Evolutionary conservation across 2,329 filamentous ascomycete genomes (phyloP).

Genomic region (Fusarium duplospermum): DNA sequence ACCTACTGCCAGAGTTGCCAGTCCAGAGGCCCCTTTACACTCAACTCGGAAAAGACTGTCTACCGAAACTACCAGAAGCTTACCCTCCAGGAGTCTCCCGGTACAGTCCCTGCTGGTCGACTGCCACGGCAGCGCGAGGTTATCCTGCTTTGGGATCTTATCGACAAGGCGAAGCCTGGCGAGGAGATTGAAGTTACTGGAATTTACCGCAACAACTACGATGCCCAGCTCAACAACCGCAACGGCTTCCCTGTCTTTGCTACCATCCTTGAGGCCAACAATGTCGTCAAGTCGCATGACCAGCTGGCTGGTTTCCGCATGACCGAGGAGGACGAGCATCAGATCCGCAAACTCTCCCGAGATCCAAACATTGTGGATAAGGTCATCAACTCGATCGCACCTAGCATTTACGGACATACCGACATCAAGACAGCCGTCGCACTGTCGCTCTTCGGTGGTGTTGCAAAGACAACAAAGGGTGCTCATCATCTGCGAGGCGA

Average conservation of each 20-base stretch:
- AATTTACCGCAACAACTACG: constrained; percentile 98
- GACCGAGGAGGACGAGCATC: constrained; percentile 92
- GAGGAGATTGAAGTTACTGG: constrained; percentile 98
- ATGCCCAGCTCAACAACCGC: constrained; percentile 96
- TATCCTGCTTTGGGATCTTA: constrained; percentile 95
- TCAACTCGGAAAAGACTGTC: constrained; percentile 97
- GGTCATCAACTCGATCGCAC: constrained; percentile 91
- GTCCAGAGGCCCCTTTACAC: constrained; percentile 90
- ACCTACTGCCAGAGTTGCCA: constrained; percentile 97
- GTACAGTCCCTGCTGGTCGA: constrained; percentile 94
- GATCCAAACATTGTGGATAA: constrained; percentile 95
- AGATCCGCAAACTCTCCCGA: constrained; percentile 87
- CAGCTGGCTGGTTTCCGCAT: constrained; percentile 96
- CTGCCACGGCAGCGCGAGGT: constrained; percentile 94
- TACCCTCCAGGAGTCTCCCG: constrained; percentile 95
- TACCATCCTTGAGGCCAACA: constrained; percentile 96
- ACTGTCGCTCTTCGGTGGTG: constrained; percentile 92
- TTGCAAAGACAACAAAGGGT: constrained; percentile 90
- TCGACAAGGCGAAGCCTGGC: constrained; percentile 95
- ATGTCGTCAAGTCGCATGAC: constrained; percentile 96
- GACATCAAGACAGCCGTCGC: constrained; percentile 98
- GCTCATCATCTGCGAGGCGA: constrained; percentile 93
- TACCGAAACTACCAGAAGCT: constrained; percentile 99
- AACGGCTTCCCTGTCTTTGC: constrained; percentile 99
- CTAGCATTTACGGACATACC: constrained; percentile 95